Evolutionary conservation across 2,329 filamentous ascomycete genomes (phyloP).

Genomic region (Nigrograna mackinnonii): DNA sequence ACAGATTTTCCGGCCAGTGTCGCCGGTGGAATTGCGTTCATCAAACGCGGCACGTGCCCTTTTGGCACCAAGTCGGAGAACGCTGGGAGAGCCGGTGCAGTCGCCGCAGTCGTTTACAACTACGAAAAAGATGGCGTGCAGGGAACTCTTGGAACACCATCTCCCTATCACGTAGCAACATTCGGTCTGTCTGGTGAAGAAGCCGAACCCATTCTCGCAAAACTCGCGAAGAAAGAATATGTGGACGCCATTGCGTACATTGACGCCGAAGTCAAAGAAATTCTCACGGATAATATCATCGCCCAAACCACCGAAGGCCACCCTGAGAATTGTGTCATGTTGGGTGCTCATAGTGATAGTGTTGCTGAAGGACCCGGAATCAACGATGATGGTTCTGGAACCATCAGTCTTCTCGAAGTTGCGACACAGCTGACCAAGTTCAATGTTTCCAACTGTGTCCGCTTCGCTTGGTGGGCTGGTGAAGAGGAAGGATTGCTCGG

Average conservation of each 20-base stretch:
- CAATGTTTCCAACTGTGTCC: conserved; percentile 42
- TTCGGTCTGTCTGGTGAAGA: conserved; percentile 69
- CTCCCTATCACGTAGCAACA: conserved; percentile 64
- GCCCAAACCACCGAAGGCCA: conserved; percentile 44
- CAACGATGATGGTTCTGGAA: conserved; percentile 46
- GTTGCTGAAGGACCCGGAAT: conserved; percentile 46
- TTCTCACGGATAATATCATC: conserved; percentile 51
- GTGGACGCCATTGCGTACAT: conserved; percentile 50
- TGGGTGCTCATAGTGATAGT: conserved; percentile 45
- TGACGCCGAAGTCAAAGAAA: conserved; percentile 52
- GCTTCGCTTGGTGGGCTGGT: conserved; percentile 44
- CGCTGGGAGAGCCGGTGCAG: conserved; percentile 71
- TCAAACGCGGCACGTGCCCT: conserved; percentile 71
- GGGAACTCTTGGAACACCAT: conserved; percentile 70
- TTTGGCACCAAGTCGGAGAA: conserved; percentile 74
- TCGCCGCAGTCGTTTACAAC: conserved; percentile 77
- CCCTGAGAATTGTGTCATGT: conserved; percentile 43
- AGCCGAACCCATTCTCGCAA: conserved; percentile 56
- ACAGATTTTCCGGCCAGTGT: conserved; percentile 65
- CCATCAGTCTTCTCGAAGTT: conserved; percentile 43
- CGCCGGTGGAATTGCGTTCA: conserved; percentile 69
- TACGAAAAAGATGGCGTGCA: conserved; percentile 62
- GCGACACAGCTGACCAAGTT: conserved; percentile 44
- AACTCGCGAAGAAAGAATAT: conserved; percentile 54
- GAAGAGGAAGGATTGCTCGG: conserved; percentile 47